These are phyloP conservation scores for Starmerella asiatica DNA, from an alignment of 805 yeast species.

Conservation along the genomic window DNA sequence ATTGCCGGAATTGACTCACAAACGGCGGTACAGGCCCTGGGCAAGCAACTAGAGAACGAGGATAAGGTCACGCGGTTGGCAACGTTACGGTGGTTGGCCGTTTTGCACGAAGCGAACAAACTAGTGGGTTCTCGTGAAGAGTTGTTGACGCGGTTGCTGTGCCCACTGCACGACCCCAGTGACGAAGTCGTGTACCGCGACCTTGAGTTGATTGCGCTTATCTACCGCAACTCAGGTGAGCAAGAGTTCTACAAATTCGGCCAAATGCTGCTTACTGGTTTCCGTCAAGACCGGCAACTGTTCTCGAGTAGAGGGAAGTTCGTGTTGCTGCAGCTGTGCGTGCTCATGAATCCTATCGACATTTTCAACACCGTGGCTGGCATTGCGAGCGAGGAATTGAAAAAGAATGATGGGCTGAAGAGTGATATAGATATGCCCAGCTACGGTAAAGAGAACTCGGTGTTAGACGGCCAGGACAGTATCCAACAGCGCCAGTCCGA, in stretches of 20 bases:
- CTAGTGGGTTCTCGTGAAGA: constrained; percentile 44
- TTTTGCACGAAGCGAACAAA: constrained; percentile 48
- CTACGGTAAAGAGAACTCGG: not conserved
- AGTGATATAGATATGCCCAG: not conserved
- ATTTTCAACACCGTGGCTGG: constrained; percentile 67
- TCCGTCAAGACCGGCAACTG: constrained; percentile 54
- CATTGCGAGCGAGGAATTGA: constrained; percentile 31
- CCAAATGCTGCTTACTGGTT: constrained; percentile 52
- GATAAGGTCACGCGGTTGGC: constrained; percentile 73
- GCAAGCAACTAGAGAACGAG: constrained; percentile 57
- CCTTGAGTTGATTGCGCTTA: constrained; percentile 55
- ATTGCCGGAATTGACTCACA: constrained; percentile 34
- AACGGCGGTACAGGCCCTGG: constrained; percentile 55
- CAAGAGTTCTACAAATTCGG: constrained; percentile 64
- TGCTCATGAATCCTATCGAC: constrained; percentile 65
- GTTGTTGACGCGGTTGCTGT: constrained; percentile 34
- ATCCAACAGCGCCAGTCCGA: constrained; percentile 32
- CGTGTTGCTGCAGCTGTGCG: constrained; percentile 71
- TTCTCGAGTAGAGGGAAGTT: constrained; percentile 66
- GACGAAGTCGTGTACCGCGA: constrained; percentile 67
- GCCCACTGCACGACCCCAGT: constrained; percentile 59
- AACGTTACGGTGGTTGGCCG: constrained; percentile 77
- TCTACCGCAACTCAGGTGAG: constrained; percentile 59
- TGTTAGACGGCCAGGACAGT: not conserved
- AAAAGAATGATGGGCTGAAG: constrained; percentile 8